Evolutionary conservation across 768 basidiomycete species (phyloP), one percentile per base, ranked within the genome.

Genomic region (Calocybe cyanea): DNA sequence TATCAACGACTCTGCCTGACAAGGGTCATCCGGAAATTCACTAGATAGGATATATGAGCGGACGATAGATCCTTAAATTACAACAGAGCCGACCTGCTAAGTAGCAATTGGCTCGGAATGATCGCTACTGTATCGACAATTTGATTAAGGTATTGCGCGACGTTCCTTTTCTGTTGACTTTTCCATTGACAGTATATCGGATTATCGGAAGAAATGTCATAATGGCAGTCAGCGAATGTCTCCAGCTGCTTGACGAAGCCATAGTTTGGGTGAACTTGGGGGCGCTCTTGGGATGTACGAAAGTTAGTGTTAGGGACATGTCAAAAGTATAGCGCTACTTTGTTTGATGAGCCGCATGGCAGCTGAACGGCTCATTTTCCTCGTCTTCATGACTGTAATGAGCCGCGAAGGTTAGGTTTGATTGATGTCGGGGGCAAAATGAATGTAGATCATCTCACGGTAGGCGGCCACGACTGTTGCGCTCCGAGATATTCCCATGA

Each of bases 401-500:
- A 42, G 20, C 9, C 2, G 17, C 43, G n/a, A 35, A 25, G 13
- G 25, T 28, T 28, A 28, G 25, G n/a, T n/a, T n/a, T 28, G 11
- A 11, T 28, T 28, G 11, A 5, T 28, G 5, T 11, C 6, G 25
- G 11, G 11, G 5, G 11, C 7, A n/a, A 35, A 35, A 6, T 28
- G 48, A 31, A 34, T n/a, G 17, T 21, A 30, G 9, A 45, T 14
- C 30, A n/a, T 69, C 77, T 63, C 58, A 79, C 76, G 58, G 57
- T 74, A 81, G 13, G 78, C 79, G 40, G 73, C 75, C 19, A 81
- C 67, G 19, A 78, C 75, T 7, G 85, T 80, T 31, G 78, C 68
- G 51, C 84, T 86, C 50, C 86, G 70, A 0, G 83, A 88, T 7
- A 87, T 63, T 5, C 86, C 87, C 77, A 85, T 83, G 8, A 80